Evolutionary conservation across 2,329 filamentous ascomycete genomes (phyloP).

Genomic region (Leptographium procerum): DNA sequence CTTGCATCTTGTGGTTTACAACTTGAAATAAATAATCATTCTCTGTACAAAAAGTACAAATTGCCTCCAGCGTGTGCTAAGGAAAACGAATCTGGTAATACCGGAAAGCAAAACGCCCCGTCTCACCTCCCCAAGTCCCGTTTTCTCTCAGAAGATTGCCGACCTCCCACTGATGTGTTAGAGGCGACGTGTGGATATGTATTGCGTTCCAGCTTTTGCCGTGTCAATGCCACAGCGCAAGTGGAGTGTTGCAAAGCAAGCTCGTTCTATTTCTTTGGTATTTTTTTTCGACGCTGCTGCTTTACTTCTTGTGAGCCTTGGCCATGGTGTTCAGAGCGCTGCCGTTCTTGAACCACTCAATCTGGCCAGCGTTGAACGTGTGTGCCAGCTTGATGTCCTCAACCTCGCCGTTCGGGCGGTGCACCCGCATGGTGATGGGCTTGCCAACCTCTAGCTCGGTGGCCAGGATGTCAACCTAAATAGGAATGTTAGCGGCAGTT

Average conservation of each 20-base stretch:
- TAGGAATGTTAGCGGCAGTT: not conserved
- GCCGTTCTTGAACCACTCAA: slow-evolving; percentile 99
- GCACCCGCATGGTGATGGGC: slow-evolving; percentile 82
- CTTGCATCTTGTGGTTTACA: not conserved
- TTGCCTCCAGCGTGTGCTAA: not conserved
- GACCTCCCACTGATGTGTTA: too few species aligned
- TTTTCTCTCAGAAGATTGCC: not conserved
- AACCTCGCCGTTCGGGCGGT: slow-evolving; percentile 72
- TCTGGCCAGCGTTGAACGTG: slow-evolving; percentile 96
- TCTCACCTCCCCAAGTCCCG: not conserved
- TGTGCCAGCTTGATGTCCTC: slow-evolving; percentile 81
- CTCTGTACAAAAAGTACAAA: not conserved
- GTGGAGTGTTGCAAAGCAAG: not conserved
- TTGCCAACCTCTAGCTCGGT: slow-evolving; percentile 87
- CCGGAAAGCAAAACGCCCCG: slow-evolving; percentile 1
- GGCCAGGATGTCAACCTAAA: slow-evolving; percentile 65
- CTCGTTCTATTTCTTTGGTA: not conserved
- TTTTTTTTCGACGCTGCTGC: not conserved
- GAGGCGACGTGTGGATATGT: not conserved
- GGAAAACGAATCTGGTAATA: not conserved
- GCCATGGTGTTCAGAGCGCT: slow-evolving; percentile 98
- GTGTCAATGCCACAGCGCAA: not conserved
- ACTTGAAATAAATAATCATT: not conserved
- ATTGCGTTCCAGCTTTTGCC: not conserved
- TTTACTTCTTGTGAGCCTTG: slow-evolving; percentile 34